These are phyloP conservation scores for Penicillium canariense DNA, from an alignment of 495 filamentous ascomycete genomes.

Conservation along the genomic window DNA sequence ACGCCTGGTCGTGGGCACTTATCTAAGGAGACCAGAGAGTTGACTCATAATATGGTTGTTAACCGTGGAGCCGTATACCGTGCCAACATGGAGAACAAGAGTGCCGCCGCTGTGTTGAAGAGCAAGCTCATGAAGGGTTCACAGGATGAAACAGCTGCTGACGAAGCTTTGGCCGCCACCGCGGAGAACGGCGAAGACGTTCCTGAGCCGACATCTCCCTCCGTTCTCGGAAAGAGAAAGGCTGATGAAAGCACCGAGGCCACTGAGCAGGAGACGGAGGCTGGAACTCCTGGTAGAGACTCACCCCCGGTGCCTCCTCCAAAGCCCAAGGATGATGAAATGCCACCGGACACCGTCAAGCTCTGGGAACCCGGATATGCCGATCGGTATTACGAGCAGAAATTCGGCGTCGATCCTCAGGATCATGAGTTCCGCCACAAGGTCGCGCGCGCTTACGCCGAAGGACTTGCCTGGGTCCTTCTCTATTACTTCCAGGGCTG, in stretches of 20 bases:
- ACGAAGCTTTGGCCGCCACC: constrained; percentile 15
- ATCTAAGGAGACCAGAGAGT: constrained; percentile 56
- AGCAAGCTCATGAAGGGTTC: constrained; percentile 63
- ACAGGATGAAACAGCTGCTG: constrained; percentile 20
- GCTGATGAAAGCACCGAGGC: constrained; percentile 40
- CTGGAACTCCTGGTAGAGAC: constrained; percentile 56
- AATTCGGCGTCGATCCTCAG: constrained; percentile 81
- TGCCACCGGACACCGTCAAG: constrained; percentile 73
- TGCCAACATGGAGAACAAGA: constrained; percentile 88
- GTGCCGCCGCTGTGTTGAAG: constrained; percentile 86
- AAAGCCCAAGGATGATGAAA: constrained; percentile 52
- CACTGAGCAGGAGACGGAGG: constrained; percentile 59
- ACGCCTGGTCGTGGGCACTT: constrained; percentile 56
- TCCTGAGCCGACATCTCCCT: constrained; percentile 35
- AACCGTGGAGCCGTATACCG: constrained; percentile 73
- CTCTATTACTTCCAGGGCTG: constrained; percentile 98
- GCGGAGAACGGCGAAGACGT: constrained; percentile 18
- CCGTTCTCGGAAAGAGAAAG: constrained; percentile 61
- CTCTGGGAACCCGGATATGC: constrained; percentile 96
- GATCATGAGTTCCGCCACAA: constrained; percentile 86
- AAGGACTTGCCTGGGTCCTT: constrained; percentile 97
- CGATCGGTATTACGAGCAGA: constrained; percentile 95
- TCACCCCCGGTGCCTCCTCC: constrained; percentile 43
- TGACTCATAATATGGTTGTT: constrained; percentile 86
- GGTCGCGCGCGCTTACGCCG: constrained; percentile 90